Evolutionary conservation across 768 basidiomycete species (phyloP), one percentile per base, ranked within the genome.

Genomic region (Podaxis pistillaris): DNA sequence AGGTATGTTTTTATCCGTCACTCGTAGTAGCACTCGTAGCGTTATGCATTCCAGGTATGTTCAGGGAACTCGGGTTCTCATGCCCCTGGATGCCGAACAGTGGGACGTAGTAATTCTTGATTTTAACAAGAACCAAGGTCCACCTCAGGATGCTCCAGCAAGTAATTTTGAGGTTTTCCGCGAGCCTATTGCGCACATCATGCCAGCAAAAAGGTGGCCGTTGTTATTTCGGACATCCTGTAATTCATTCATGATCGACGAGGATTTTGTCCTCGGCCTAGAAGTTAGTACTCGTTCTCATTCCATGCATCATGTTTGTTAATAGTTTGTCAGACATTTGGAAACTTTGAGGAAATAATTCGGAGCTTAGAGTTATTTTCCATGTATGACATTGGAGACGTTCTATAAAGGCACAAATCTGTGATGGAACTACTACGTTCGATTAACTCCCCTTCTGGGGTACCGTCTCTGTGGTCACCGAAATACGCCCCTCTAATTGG

Each of bases 401-500:
- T 11, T 38, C 8, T 12, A 37, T 15, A 38, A 28, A 51, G 17
- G 15, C 4, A 8, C 15, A 55, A 12, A 15, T 28, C n/a, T 41
- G 1, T 44, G 8, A 24, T 38, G 36, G 24, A 15, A 5, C 30
- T 12, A 5, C 30, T 12, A 9, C 2, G 33, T 33, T 33, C 33
- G 33, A 33, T 51, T 59, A 64, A 58, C 52, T 47, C 19, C 68
- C 66, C 26, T 68, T 71, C 37, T 67, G 64, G 22, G 66, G 68
- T 4, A 68, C 56, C 0, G 67, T 70, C 12, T 70, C 70, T 4
- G 63, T 62, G 9, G 69, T 72, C 7, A 62, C 64, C 28, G 66
- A 56, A 44, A 72, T 71, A 22, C 70, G 63, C 8, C 69, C 67
- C 56, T 72, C 70, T 15, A 69, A 30, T 13, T 63, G 50, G 49